These are phyloP conservation scores for Boletus mariae DNA, from an alignment of 1,284 basidiomycete species.

Conservation along the genomic window DNA sequence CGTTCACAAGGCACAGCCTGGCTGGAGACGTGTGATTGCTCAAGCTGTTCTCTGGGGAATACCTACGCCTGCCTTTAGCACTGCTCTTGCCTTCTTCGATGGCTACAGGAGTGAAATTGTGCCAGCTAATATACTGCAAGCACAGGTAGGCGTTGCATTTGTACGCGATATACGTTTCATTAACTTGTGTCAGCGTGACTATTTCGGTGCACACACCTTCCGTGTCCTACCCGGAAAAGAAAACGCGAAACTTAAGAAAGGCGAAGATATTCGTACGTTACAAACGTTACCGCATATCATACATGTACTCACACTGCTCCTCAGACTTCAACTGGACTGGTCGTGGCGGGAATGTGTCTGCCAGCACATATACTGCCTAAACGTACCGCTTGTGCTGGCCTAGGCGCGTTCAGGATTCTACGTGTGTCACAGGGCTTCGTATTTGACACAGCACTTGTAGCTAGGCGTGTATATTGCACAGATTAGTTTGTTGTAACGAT, in stretches of 20 bases:
- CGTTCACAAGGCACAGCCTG: constrained; percentile 92
- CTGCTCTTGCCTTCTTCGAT: constrained; percentile 98
- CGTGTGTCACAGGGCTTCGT: background rate
- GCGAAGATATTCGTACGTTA: constrained; percentile 81
- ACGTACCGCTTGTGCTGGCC: background rate
- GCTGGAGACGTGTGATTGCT: constrained; percentile 96
- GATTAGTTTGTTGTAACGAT: constrained; percentile 6
- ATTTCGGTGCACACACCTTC: constrained; percentile 96
- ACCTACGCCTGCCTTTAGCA: constrained; percentile 93
- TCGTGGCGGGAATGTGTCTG: constrained; percentile 90
- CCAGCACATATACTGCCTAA: constrained; percentile 89
- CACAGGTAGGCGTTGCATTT: constrained; percentile 53
- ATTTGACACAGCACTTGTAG: constrained; percentile 12
- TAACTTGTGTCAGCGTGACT: constrained; percentile 69
- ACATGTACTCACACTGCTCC: constrained; percentile 6
- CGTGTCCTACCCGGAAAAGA: constrained; percentile 86
- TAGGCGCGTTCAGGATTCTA: constrained; percentile 18
- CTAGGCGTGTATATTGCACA: constrained; percentile 6
- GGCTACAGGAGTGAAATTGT: constrained; percentile 92
- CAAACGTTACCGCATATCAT: constrained; percentile 2
- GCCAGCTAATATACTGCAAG: constrained; percentile 94
- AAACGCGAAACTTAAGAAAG: constrained; percentile 75
- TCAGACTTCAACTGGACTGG: constrained; percentile 90
- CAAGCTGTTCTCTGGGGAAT: constrained; percentile 98
- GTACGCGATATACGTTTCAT: background rate